Base-by-base conservation (phyloP, 495 filamentous ascomycete species). In the Penicillium lividum region DNA sequence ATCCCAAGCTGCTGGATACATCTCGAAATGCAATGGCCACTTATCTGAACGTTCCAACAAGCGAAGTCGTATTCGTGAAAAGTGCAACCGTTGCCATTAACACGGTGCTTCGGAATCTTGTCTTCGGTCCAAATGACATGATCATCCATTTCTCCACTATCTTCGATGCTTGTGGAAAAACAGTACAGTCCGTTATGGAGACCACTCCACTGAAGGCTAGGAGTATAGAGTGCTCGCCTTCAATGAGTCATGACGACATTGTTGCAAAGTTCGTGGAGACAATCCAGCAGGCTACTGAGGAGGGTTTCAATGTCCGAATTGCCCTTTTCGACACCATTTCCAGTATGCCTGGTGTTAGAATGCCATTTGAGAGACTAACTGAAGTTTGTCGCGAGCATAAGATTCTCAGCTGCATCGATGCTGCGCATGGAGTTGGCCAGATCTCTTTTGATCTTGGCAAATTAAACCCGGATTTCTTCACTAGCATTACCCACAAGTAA, bases 401-500 rank as follows among this genome's bases (percentile, higher is more conserved):
- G 0, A 74, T 91, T 0, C 71, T 83, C 48, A 78, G 74, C 53
- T 68, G 85, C 46, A 71, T 93, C 22, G 89, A 93, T 59, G 89
- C 76, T 10, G 89, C 89, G 3, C 89, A 93, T 67, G 86, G 87
- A 7, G 73, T 93, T 46, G 91, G 91, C 2, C 86, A 91, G 54
- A 78, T 93, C 25, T 73, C 74, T 0, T 70, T 95, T 8, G 75
- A 88, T 50, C 70, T 94, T 0, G 57, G 57, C 0, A 65, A 61
- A 11, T 68, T 89, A 1, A 77, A 86, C 34, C 82, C 89, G 0
- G 90, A 95, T 58, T 95, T 94, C 70, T 84, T 93, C 60, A 79
- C 90, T 5, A 82, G 73, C 31, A 94, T 92, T 61, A 80, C 81
- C 53, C 89, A 95, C 70, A 96, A 95, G 75, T 96, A 90, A 2